Percentiles rank a stretch among this genome's conserved stretches.
phyloP scores from a whole-genome alignment of 1,139 yeast genomes.

The Lodderomyces margitis region DNA sequence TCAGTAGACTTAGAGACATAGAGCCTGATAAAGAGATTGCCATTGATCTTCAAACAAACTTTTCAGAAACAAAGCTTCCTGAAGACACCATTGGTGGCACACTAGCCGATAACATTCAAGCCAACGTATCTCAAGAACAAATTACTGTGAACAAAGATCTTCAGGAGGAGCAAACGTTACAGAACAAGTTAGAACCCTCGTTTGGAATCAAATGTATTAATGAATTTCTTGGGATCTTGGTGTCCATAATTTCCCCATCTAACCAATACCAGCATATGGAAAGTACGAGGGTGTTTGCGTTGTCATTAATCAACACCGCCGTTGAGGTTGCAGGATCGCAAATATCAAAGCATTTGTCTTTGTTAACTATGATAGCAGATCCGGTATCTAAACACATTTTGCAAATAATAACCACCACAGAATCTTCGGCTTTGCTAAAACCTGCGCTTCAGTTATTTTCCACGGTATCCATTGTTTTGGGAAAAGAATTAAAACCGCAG shows the following conservation, averaged over 20 bases:
- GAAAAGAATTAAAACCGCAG: conserved; percentile 60
- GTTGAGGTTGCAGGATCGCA: conserved; percentile 78
- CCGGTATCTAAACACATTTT: conserved; percentile 80
- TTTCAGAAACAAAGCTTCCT: conserved; percentile 34
- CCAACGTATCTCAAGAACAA: background rate
- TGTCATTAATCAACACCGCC: conserved; percentile 72
- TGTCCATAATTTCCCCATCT: conserved; percentile 82
- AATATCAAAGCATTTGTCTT: conserved; percentile 62
- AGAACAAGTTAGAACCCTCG: conserved; percentile 34
- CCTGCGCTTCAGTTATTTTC: conserved; percentile 75
- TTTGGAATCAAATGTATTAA: conserved; percentile 68
- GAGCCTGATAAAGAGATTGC: conserved; percentile 44
- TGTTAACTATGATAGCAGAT: conserved; percentile 70
- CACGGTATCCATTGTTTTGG: conserved; percentile 60
- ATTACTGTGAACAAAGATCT: background rate
- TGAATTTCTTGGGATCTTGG: conserved; percentile 69
- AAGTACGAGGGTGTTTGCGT: conserved; percentile 79
- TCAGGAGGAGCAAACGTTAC: conserved; percentile 1
- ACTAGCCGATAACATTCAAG: background rate
- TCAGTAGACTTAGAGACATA: conserved; percentile 55
- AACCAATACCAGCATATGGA: conserved; percentile 86
- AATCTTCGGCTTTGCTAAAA: conserved; percentile 65
- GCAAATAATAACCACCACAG: conserved; percentile 72
- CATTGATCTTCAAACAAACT: conserved; percentile 35
- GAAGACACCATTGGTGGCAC: conserved; percentile 45